Percentiles rank a stretch among this genome's conserved stretches.
Evolutionary conservation across 305 asterid genomes (phyloP).

Genomic region (Andrographis paniculata): DNA sequence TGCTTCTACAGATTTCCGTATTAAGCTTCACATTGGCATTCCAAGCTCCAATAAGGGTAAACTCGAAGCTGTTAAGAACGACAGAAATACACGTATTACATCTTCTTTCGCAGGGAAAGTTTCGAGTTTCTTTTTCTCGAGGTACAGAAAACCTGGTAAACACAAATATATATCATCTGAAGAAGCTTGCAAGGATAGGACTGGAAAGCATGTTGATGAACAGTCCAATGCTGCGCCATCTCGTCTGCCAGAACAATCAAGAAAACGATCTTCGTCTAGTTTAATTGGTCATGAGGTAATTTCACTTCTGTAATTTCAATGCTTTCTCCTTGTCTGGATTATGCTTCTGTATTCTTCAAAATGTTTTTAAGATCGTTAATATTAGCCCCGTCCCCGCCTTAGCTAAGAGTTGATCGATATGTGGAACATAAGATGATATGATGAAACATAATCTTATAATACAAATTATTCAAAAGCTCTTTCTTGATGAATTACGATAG

Average conservation of each 20-base stretch:
- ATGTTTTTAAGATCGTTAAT: background rate
- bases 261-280: conserved; percentile 23
- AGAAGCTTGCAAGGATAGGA: conserved; percentile 22
- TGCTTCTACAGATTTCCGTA: conserved; percentile 38
- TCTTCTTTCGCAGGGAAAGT: conserved; percentile 56
- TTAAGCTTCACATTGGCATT: conserved; percentile 24
- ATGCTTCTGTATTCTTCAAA: background rate
- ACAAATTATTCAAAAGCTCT: too few species aligned
- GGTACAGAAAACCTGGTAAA: conserved; percentile 39
- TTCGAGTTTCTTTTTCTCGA: conserved; percentile 60
- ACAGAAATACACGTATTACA: conserved; percentile 32
- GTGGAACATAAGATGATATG: too few species aligned
- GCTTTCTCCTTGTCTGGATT: conserved; percentile 10
- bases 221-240: conserved; percentile 23
- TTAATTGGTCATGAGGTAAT: conserved; percentile 33
- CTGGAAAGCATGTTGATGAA: conserved; percentile 17
- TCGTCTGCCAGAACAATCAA: conserved; percentile 18
- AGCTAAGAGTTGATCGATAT: too few species aligned
- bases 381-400: background rate
- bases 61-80: conserved; percentile 26
- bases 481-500: background rate
- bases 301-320: too few species aligned
- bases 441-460: too few species aligned
- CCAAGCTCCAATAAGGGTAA: conserved; percentile 25
- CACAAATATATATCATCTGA: conserved; percentile 29